Evolutionary conservation across 805 yeast species (phyloP).

Genomic region (Yamadazyma sp.): DNA sequence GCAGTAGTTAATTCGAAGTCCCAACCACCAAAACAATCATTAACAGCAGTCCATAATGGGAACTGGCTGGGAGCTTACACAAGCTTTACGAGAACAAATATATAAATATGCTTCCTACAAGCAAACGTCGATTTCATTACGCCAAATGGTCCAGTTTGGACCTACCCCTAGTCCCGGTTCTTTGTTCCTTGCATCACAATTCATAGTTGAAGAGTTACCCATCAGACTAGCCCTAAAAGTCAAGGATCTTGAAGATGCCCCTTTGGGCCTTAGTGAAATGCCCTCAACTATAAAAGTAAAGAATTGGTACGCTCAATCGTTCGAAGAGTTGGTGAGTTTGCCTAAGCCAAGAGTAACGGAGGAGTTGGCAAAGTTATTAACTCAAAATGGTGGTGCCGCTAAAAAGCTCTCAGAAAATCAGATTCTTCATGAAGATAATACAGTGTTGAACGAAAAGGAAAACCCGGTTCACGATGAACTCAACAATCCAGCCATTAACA

Average conservation of each 20-base stretch:
- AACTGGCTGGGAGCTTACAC: conserved; percentile 51
- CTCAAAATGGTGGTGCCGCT: conserved; percentile 18
- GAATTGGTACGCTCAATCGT: conserved; percentile 89
- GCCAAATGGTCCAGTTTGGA: conserved; percentile 93
- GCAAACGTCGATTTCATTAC: conserved; percentile 79
- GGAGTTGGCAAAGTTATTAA: conserved; percentile 39
- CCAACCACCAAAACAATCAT: no score
- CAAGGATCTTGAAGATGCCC: conserved; percentile 77
- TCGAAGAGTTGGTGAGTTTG: conserved; percentile 73
- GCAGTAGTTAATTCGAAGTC: no score
- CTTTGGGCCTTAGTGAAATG: conserved; percentile 69
- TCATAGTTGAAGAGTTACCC: conserved; percentile 83
- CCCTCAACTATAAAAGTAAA: conserved; percentile 75
- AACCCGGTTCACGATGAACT: conserved; percentile 32
- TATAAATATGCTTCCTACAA: conserved; percentile 68
- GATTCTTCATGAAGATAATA: conserved; percentile 16
- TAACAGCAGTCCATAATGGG: conserved; percentile 31
- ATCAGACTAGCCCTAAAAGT: conserved; percentile 84
- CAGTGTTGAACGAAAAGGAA: conserved; percentile 13
- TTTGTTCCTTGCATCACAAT: conserved; percentile 78
- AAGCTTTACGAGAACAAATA: conserved; percentile 52
- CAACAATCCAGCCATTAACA: conserved; percentile 38
- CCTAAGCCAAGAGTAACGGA: conserved; percentile 54
- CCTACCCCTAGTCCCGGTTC: conserved; percentile 75
- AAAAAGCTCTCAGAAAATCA: conserved; percentile 18